Percentiles rank a stretch among this genome's conserved stretches.
These are phyloP conservation scores for Bondarzewia mesenterica DNA, from an alignment of 1,284 basidiomycete species.

Conservation along the genomic window DNA sequence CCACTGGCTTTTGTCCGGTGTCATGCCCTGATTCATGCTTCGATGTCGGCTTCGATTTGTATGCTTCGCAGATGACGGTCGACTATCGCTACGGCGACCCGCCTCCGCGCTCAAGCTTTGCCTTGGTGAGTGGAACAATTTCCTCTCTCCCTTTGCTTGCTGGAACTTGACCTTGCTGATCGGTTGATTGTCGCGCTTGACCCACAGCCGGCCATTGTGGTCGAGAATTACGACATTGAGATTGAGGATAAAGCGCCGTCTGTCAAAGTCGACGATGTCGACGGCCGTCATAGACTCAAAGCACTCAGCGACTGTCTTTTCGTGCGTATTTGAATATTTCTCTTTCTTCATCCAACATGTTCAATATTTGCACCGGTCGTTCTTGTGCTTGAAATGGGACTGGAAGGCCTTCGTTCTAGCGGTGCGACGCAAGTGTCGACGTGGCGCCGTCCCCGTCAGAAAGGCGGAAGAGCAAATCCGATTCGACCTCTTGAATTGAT, in stretches of 20 bases:
- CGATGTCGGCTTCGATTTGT: too few species aligned
- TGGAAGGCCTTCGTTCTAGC: not conserved
- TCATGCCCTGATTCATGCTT: too few species aligned
- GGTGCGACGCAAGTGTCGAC: not conserved
- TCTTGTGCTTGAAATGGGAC: not conserved
- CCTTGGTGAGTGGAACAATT: not conserved
- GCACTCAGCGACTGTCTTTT: not conserved
- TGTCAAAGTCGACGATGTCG: not conserved
- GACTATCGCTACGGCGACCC: not conserved
- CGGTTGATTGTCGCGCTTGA: not conserved
- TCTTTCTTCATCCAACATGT: too few species aligned
- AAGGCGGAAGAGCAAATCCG: not conserved
- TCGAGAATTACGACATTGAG: not conserved
- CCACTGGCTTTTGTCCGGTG: too few species aligned
- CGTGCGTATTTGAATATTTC: not conserved
- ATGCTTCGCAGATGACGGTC: not conserved
- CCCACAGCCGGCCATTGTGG: not conserved
- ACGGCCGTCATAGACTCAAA: not conserved
- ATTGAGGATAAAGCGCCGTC: not conserved
- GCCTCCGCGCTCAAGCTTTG: not conserved
- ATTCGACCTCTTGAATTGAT: not conserved
- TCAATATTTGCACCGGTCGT: not conserved
- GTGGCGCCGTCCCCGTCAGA: not conserved
- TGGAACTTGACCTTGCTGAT: not conserved
- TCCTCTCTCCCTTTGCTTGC: not conserved